Base-by-base conservation (phyloP, 2,329 filamentous ascomycete species). In the Colletotrichum viniferum region DNA sequence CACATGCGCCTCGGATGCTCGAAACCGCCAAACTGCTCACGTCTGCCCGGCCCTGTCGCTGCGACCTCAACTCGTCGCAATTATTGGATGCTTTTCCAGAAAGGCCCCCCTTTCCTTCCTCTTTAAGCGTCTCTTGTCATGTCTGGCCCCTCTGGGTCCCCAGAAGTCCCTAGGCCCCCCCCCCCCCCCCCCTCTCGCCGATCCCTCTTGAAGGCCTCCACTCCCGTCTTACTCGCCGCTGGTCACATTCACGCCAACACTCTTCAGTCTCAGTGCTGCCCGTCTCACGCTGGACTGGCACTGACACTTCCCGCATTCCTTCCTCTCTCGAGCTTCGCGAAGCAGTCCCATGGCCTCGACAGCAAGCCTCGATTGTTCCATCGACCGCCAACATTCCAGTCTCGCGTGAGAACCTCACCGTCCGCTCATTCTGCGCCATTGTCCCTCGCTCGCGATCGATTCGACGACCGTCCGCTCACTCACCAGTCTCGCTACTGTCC, bases 201-300 rank as follows among this genome's bases (percentile, higher is more conserved):
- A 73, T 76, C 73, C 58, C 73, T 76, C 73, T 73, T 76, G 26
- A 76, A 73, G 69, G 52, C 72, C 68, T 74, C 72, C 72, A 71
- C 72, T 74, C 67, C 68, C 64, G 13, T 71, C 71, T 28, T 24
- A 62, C 71, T 62, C 65, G 30, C n/a, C 43, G 43, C 30, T 21
- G 48, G 48, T 72, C 55, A 63, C 58, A 43, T 21, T 52, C 26
- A 70, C 58, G 24, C 60, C 52, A 28, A 36, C 16, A 34, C 64
- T 60, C 34, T 52, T 56, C 48, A 55, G 48, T 60, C 67, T 32
- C 38, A 28, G 60, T 61, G 43, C 43, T 52, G 43, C 43, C 55
- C 16, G n/a, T 72, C 63, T 62, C 56, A 30, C 68, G 8, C 36
- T 52, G 43, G n/a, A 52, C 43, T 13, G 43, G 21, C 43, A 43